Base-by-base conservation (phyloP, 306 rosid species). In the Pterocarpus santalinus region DNA sequence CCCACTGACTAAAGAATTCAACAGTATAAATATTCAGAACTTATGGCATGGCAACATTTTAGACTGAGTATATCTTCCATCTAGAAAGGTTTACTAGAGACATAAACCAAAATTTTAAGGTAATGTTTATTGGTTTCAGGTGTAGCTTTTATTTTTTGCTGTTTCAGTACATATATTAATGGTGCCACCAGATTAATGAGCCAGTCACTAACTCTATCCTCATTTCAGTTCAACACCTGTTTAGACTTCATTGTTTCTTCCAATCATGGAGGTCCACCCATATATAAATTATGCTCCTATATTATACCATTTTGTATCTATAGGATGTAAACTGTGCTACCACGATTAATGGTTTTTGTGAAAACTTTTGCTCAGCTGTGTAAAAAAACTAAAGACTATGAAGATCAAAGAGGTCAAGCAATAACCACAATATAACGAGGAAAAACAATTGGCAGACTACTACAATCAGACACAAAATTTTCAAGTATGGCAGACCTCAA, bases 401-500 rank as follows among this genome's bases (percentile, higher is more conserved):
- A 53, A 60, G 73, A 74, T 33, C 67, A 84, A 57, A 53, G 13
- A 65, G 65, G 49, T 11, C 35, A 41, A 79, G 66, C 43, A 79
- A 69, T 28, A 78, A 75, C 64, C 57, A 69, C 69, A 39, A 43
- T 33, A 22, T 39, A 69, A 75, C 34, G 46, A 51, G 28, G 56
- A 32, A 34, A 55, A 60, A 52, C 32, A 76, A 41, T 12, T 35
- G 44, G 36, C 38, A 82, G 57, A 69, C 32, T 16, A 52, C 16
- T 16, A 75, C 60, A 51, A 52, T 72, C 75, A 77, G 13, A 51
- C 49, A 80, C 77, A 69, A 85, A 75, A 46, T 65, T 65, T 62
- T 53, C 62, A n/a, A 67, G 68, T 35, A 83, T 34, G 82, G 81
- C 89, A 82, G 52, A 93, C 99, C 99, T 95, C 99, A 64, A 95